Conservation (phyloP, 345 rosid genomes). For the Aquilaria sinensis region DNA sequence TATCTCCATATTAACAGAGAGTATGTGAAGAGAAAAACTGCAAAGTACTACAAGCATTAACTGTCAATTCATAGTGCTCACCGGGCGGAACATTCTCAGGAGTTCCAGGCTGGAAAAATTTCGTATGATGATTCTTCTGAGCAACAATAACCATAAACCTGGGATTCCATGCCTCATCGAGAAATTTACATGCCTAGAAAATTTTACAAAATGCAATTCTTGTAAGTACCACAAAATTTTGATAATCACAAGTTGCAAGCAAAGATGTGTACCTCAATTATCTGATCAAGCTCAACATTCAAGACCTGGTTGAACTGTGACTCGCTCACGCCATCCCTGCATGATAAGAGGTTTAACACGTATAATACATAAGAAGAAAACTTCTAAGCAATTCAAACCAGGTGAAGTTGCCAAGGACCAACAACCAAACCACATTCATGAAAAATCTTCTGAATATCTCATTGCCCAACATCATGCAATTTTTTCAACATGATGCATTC, state of each 20-base stretch:
- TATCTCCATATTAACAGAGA: background rate
- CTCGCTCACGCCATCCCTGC: slow-evolving; percentile 94
- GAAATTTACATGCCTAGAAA: slow-evolving; percentile 78
- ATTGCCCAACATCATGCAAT: no score
- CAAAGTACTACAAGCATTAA: no score
- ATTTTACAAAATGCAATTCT: background rate
- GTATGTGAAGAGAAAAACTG: background rate
- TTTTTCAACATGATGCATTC: no score
- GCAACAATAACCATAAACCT: slow-evolving; percentile 77
- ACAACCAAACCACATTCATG: no score
- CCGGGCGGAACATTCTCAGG: slow-evolving; percentile 92
- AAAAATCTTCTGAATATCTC: no score
- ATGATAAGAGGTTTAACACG: no score
- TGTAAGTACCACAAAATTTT: background rate
- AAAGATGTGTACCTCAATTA: slow-evolving; percentile 49
- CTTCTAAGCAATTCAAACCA: background rate
- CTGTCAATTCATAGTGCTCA: slow-evolving; percentile 9
- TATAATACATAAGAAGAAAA: background rate
- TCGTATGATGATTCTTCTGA: slow-evolving; percentile 89
- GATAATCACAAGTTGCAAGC: no score
- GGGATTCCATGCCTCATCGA: slow-evolving; percentile 64
- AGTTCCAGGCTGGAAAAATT: slow-evolving; percentile 59
- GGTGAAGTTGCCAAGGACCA: no score
- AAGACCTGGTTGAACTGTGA: slow-evolving; percentile 87
- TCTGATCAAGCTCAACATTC: slow-evolving; percentile 76